Evolutionary conservation across 1,284 basidiomycete genomes (phyloP).

Genomic region (Trichosporon inkin): DNA sequence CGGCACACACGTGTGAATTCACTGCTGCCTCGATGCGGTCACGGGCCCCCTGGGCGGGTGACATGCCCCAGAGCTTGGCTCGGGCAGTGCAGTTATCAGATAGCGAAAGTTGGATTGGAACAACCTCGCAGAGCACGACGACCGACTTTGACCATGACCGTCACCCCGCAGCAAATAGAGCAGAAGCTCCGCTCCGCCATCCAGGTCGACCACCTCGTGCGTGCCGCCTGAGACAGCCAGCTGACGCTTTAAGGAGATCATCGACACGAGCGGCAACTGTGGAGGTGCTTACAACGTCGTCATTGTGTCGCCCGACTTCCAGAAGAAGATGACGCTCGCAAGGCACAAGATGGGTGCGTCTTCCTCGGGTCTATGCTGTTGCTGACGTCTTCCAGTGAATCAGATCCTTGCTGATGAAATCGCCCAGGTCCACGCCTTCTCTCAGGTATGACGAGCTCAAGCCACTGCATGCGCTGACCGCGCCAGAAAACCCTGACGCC

Average conservation of each 20-base stretch:
- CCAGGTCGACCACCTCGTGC: slow-evolving; percentile 16
- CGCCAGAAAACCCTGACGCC: slow-evolving; percentile 44
- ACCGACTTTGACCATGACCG: background rate
- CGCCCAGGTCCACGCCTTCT: slow-evolving; percentile 46
- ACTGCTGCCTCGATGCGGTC: background rate
- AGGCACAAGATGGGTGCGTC: slow-evolving; percentile 49
- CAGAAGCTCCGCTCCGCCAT: slow-evolving; percentile 20
- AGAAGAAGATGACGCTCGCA: slow-evolving; percentile 46
- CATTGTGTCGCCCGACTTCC: slow-evolving; percentile 48
- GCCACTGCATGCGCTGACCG: background rate
- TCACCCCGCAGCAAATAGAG: slow-evolving; percentile 19
- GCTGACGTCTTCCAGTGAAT: slow-evolving; percentile 37
- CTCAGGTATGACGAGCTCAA: slow-evolving; percentile 35
- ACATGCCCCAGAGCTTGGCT: background rate
- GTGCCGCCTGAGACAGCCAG: background rate
- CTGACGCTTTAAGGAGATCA: slow-evolving; percentile 24
- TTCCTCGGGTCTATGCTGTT: background rate
- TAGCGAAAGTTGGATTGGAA: background rate
- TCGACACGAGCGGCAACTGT: slow-evolving; percentile 48
- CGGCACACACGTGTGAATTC: background rate
- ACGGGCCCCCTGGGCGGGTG: background rate
- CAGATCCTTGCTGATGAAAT: slow-evolving; percentile 47
- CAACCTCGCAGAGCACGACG: background rate
- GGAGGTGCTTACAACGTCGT: slow-evolving; percentile 47
- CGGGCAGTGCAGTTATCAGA: slow-evolving; percentile 11